phyloP scores from a whole-genome alignment of 2,329 filamentous ascomycete species.

The Fusarium dlaminii region DNA sequence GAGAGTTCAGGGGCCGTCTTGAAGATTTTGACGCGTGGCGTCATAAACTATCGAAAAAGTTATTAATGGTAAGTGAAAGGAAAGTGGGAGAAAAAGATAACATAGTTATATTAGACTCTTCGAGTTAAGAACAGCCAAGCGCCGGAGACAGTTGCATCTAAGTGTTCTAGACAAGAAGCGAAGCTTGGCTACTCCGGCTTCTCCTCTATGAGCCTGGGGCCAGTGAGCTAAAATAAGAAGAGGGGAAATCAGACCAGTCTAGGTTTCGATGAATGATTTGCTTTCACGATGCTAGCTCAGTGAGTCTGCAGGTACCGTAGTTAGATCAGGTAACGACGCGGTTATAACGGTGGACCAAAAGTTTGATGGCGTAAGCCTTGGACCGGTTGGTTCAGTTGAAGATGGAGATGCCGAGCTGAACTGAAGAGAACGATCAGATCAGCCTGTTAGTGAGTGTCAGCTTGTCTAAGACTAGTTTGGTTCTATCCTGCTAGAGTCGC shows the following conservation, averaged over 20 bases:
- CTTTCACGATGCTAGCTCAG: slow-evolving; percentile 5
- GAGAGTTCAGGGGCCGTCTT: not conserved
- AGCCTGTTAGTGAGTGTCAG: not conserved
- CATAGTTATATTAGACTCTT: not conserved
- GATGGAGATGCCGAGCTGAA: slow-evolving; percentile 5
- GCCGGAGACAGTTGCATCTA: not conserved
- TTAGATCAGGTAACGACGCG: slow-evolving; percentile 19
- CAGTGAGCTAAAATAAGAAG: slow-evolving; percentile 18
- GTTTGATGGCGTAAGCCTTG: slow-evolving; percentile 10
- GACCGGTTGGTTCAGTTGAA: slow-evolving; percentile 11
- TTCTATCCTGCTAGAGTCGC: not conserved
- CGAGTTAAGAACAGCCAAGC: not conserved
- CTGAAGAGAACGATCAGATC: not conserved
- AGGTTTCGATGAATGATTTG: slow-evolving; percentile 14
- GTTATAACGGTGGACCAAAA: slow-evolving; percentile 19
- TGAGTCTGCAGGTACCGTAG: not conserved
- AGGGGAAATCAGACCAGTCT: slow-evolving; percentile 1
- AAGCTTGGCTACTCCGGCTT: not conserved
- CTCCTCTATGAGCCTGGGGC: not conserved
- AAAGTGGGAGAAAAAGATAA: not conserved
- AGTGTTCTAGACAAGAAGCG: slow-evolving; percentile 1
- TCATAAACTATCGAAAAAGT: slow-evolving; percentile 12
- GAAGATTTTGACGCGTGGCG: slow-evolving; percentile 14
- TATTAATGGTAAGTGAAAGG: not conserved
- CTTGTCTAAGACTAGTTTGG: not conserved